Evolutionary conservation across 352 stramenopile species (phyloP).

Genomic region (Phytophthora citricola): DNA sequence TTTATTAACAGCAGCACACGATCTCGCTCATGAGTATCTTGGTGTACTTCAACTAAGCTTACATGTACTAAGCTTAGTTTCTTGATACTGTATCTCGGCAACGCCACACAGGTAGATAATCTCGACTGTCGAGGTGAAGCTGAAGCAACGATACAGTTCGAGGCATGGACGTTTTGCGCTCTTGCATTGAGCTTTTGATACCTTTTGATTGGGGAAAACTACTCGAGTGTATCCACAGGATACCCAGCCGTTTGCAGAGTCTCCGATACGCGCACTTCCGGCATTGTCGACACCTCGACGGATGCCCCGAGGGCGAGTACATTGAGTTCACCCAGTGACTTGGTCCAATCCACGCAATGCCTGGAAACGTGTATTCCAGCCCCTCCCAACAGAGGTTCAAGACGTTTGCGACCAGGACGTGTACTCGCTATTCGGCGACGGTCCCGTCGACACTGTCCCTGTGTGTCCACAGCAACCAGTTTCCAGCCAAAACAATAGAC

Average conservation of each 20-base stretch:
- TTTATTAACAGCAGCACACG: neutral
- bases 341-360: neutral
- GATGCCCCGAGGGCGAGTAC: neutral
- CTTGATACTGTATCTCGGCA: no score
- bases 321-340: neutral
- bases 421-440: slow-evolving; percentile 15
- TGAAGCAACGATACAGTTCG: slow-evolving; percentile 17
- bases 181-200: neutral
- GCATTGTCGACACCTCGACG: slow-evolving; percentile 33
- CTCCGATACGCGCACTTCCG: neutral
- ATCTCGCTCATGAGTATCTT: no score
- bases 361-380: neutral
- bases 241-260: slow-evolving; percentile 14
- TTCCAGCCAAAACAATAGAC: slow-evolving; percentile 3
- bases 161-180: slow-evolving; percentile 18
- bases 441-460: slow-evolving; percentile 6
- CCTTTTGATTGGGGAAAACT: slow-evolving; percentile 19
- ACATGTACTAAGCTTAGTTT: no score
- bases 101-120: no score
- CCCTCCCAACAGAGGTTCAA: neutral
- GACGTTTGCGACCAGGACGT: slow-evolving; percentile 19
- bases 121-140: slow-evolving; percentile 15
- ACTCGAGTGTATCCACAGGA: slow-evolving; percentile 17
- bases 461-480: slow-evolving; percentile 5
- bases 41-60: no score